These are phyloP conservation scores for Peronospora destructor DNA, from an alignment of 352 stramenopile species.

Conservation along the genomic window DNA sequence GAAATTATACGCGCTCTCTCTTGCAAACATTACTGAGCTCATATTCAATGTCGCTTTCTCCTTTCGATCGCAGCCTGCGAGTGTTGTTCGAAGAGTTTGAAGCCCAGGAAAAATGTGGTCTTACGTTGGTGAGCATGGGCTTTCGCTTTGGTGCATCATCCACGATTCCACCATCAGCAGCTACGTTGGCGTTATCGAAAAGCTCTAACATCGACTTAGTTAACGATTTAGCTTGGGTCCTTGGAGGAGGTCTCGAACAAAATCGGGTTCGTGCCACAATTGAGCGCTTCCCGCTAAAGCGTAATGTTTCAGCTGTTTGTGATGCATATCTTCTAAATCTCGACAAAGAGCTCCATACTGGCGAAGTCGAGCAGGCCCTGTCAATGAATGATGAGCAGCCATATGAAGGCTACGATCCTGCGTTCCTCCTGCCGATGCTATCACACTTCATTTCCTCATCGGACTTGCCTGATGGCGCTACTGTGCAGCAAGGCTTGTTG, in stretches of 20 bases:
- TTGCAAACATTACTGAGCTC: slow-evolving; percentile 52
- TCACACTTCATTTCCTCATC: slow-evolving; percentile 71
- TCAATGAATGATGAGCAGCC: slow-evolving; percentile 7
- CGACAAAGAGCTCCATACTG: slow-evolving; percentile 15
- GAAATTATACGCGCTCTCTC: slow-evolving; percentile 40
- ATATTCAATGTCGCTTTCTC: slow-evolving; percentile 67
- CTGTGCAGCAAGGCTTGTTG: slow-evolving; percentile 69
- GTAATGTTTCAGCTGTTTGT: slow-evolving; percentile 23
- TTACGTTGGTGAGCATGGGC: slow-evolving; percentile 38
- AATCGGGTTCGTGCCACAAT: slow-evolving; percentile 59
- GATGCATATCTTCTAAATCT: slow-evolving; percentile 31
- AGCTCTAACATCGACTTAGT: slow-evolving; percentile 40
- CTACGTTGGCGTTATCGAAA: slow-evolving; percentile 29
- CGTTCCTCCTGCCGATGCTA: slow-evolving; percentile 72
- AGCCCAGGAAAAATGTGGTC: slow-evolving; percentile 31
- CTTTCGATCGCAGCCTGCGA: slow-evolving; percentile 49
- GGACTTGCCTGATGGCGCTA: slow-evolving; percentile 39
- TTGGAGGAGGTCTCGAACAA: slow-evolving; percentile 57
- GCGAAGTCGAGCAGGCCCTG: slow-evolving; percentile 5
- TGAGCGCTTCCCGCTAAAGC: slow-evolving; percentile 60
- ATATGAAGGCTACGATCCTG: slow-evolving; percentile 52
- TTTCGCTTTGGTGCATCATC: slow-evolving; percentile 68
- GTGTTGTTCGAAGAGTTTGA: slow-evolving; percentile 56
- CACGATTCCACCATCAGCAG: slow-evolving; percentile 22
- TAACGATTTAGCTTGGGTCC: slow-evolving; percentile 60